These are phyloP conservation scores for Coriaria nepalensis DNA, from an alignment of 306 rosid genomes.

Conservation along the genomic window DNA sequence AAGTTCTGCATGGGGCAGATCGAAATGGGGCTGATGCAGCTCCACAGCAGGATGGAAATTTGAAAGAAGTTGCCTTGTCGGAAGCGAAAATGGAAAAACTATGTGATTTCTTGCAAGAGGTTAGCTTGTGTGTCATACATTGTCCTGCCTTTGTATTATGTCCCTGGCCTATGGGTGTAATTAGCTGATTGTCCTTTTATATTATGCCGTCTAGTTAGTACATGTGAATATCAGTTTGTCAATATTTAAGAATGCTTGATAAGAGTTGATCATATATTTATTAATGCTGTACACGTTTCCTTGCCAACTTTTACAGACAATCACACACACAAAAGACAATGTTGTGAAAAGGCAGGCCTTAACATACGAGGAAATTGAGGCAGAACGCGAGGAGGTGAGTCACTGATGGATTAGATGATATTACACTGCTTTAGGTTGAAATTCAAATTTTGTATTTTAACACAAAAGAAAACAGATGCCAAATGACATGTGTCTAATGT, in stretches of 20 bases:
- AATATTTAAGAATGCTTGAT: no score
- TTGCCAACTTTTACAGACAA: constrained; percentile 40
- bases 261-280: no score
- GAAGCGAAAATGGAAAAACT: constrained; percentile 63
- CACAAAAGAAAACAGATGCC: no score
- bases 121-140: constrained; percentile 27
- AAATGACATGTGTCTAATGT: no score
- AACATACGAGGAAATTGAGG: constrained; percentile 92
- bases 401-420: background rate
- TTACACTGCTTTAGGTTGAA: no score
- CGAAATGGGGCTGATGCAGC: constrained; percentile 41
- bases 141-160: no score
- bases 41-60: constrained; percentile 34
- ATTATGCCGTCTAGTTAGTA: no score
- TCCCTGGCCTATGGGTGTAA: no score
- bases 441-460: no score
- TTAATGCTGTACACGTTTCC: no score
- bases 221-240: no score
- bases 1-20: constrained; percentile 38
- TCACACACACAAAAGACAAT: constrained; percentile 76
- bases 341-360: constrained; percentile 88
- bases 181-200: no score
- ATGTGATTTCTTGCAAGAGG: constrained; percentile 68
- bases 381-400: constrained; percentile 92
- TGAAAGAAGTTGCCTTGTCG: constrained; percentile 62